phyloP scores from a whole-genome alignment of 2,329 filamentous ascomycete species.

The Lachnellula arida region DNA sequence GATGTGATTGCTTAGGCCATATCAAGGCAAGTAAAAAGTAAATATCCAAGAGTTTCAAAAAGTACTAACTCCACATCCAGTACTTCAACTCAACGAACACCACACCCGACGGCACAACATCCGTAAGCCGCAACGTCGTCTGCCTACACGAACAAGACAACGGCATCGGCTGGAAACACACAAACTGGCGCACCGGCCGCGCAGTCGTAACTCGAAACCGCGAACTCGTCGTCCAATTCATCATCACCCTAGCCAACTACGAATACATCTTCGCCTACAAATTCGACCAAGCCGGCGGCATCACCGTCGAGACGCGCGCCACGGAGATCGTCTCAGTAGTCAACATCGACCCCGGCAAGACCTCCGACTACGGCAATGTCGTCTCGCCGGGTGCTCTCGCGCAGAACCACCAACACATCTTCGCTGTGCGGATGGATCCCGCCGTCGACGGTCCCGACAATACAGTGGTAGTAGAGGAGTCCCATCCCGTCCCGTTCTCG shows the following conservation, averaged over 20 bases:
- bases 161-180: conserved; percentile 67
- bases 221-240: conserved; percentile 62
- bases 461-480: conserved; percentile 50
- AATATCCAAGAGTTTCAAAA: not conserved
- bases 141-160: conserved; percentile 68
- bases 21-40: conserved; percentile 42
- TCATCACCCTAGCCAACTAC: conserved; percentile 67
- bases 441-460: conserved; percentile 52
- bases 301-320: conserved; percentile 57
- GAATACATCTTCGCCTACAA: conserved; percentile 64
- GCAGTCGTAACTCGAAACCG: conserved; percentile 58
- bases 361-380: conserved; percentile 52
- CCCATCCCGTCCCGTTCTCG: conserved; percentile 41
- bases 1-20: conserved; percentile 64
- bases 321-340: conserved; percentile 58
- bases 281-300: conserved; percentile 58
- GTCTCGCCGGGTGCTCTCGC: conserved; percentile 56
- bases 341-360: conserved; percentile 51
- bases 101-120: conserved; percentile 49
- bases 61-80: conserved; percentile 23
- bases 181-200: conserved; percentile 59
- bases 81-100: conserved; percentile 55
- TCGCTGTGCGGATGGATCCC: conserved; percentile 51
- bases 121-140: conserved; percentile 53
- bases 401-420: conserved; percentile 57